phyloP scores from a whole-genome alignment of 345 rosid species.

The Boechera divaricarpa region DNA sequence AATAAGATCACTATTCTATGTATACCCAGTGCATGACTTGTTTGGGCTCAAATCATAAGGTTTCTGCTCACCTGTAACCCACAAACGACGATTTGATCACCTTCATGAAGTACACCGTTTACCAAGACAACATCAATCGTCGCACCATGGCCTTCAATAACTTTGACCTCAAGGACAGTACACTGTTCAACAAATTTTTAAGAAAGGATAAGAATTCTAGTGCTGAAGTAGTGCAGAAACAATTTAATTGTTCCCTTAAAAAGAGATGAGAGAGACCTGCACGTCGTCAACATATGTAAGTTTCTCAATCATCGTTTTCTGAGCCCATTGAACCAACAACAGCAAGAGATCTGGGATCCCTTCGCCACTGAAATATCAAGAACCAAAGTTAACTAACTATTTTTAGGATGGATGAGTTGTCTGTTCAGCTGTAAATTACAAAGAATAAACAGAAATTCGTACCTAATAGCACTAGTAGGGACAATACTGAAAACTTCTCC shows the following conservation, averaged over 20 bases:
- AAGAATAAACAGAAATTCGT: slow-evolving; percentile 25
- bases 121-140: slow-evolving; percentile 95
- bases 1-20: slow-evolving; percentile 17
- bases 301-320: slow-evolving; percentile 79
- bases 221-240: slow-evolving; percentile 12
- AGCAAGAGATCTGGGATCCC: slow-evolving; percentile 71
- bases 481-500: slow-evolving; percentile 82
- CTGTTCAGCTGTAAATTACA: slow-evolving; percentile 17
- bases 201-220: slow-evolving; percentile 40
- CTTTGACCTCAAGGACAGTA: slow-evolving; percentile 97
- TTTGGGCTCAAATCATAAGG: slow-evolving; percentile 20
- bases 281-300: slow-evolving; percentile 80
- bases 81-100: slow-evolving; percentile 93
- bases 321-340: too few relatives aligned
- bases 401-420: slow-evolving; percentile 24
- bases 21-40: slow-evolving; percentile 6
- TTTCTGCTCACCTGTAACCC: slow-evolving; percentile 81
- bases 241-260: neutral
- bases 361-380: slow-evolving; percentile 70
- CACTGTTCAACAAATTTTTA: slow-evolving; percentile 60
- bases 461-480: slow-evolving; percentile 95
- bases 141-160: slow-evolving; percentile 92
- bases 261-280: slow-evolving; percentile 55
- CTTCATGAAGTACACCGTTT: slow-evolving; percentile 88
- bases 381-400: slow-evolving; percentile 35